Percentiles rank a stretch among this genome's conserved stretches.
Conservation (phyloP, 805 yeast species). For the Yamadazyma phyllophila region DNA sequence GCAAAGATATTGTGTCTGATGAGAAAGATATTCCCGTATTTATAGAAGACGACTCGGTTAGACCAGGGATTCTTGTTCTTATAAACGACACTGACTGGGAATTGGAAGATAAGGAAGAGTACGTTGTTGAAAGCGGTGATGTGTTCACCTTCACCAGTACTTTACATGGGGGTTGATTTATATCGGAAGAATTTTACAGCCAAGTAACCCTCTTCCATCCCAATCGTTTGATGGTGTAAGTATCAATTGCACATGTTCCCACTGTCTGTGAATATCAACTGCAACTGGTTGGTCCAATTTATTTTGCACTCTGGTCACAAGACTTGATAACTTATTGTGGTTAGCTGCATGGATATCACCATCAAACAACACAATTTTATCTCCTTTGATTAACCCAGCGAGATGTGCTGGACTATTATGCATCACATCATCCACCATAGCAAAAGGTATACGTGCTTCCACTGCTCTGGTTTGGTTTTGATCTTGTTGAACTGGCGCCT, state of each 20-base stretch:
- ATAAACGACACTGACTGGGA: conserved; percentile 98
- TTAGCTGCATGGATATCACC: conserved; percentile 48
- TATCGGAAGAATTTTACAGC: conserved; percentile 55
- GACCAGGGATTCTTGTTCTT: conserved; percentile 90
- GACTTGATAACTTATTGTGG: conserved; percentile 45
- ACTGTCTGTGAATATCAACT: conserved; percentile 32
- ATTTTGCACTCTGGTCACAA: conserved; percentile 44
- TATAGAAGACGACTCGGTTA: conserved; percentile 73
- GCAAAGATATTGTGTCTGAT: conserved; percentile 53
- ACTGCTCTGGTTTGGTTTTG: not conserved
- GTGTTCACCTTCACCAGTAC: conserved; percentile 86
- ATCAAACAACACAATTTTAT: conserved; percentile 55
- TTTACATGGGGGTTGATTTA: conserved; percentile 80
- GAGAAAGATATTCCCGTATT: conserved; percentile 69
- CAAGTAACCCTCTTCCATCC: conserved; percentile 68
- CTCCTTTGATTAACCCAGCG: conserved; percentile 54
- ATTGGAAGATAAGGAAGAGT: conserved; percentile 81
- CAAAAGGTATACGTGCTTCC: conserved; percentile 47
- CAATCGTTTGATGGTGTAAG: conserved; percentile 51
- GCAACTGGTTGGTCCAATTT: conserved; percentile 29
- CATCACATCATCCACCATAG: conserved; percentile 49
- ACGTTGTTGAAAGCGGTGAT: conserved; percentile 74
- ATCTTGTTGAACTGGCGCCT: conserved; percentile 4
- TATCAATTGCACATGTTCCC: conserved; percentile 16
- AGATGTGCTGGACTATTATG: conserved; percentile 53